phyloP scores from a whole-genome alignment of 129 eudicot species.

The Flaveria ramosissima region DNA sequence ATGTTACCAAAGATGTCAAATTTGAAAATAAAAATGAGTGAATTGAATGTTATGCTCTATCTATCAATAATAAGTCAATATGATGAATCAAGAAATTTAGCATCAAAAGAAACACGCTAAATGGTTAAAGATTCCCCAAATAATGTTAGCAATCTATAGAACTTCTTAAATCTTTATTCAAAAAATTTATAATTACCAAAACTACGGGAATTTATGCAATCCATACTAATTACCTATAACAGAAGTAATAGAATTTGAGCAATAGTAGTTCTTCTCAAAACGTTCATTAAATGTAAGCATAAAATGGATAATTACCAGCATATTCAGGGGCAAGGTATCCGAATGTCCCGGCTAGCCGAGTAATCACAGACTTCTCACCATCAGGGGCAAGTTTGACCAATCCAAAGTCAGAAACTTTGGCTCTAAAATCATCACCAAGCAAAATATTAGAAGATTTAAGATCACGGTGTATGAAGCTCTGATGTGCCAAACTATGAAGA shows the following conservation, averaged over 20 bases:
- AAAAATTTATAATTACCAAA: background rate
- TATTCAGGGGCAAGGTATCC: constrained; percentile 99
- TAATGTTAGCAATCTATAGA: background rate
- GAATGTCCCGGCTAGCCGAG: constrained; percentile 92
- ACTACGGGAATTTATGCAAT: background rate
- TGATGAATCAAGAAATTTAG: background rate
- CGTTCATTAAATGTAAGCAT: too few species aligned
- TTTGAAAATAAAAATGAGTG: background rate
- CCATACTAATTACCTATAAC: too few species aligned
- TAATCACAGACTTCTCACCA: constrained; percentile 79
- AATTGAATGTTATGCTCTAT: background rate
- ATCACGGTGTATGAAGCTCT: constrained; percentile 91
- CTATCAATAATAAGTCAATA: background rate
- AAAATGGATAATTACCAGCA: constrained; percentile 68
- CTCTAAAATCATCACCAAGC: constrained; percentile 92
- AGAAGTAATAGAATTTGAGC: too few species aligned
- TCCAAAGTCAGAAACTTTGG: constrained; percentile 96
- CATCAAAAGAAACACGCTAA: too few species aligned
- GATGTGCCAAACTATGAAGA: constrained; percentile 86
- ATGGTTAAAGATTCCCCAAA: too few species aligned
- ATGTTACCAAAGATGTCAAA: background rate
- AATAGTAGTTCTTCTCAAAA: too few species aligned
- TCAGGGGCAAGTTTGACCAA: constrained; percentile 96
- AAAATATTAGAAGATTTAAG: constrained; percentile 91
- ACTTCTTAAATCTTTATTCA: background rate